Base-by-base conservation (phyloP, 495 filamentous ascomycete genomes). In the Talaromyces ruber region DNA sequence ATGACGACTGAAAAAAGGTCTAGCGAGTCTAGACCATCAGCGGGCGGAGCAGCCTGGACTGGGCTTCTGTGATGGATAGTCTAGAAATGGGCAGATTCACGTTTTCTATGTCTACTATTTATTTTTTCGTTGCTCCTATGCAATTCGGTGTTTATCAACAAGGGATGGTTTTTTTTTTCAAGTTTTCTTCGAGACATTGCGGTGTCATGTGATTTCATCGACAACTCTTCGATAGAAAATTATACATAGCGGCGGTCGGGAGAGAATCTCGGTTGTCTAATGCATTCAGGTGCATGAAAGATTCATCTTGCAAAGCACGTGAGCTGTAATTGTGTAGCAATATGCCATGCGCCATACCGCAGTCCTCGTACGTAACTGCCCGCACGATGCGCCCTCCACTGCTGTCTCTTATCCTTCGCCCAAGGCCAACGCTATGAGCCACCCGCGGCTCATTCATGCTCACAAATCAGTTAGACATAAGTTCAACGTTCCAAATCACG, bases 91-190 rank as follows among this genome's bases (percentile, higher is more conserved):
- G 59, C 45, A 60, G 25, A 54, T 51, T 29, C 25, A 50, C 43
- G 26, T 43, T 51, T 60, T 52, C 45, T 60, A 34, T 60, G 59
- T 60, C 43, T 60, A 52, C n/a, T 52, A 29, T 50, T 30, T 28
- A 59, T 47, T 59, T 43, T 60, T 52, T 57, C 29, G 50, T 53
- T 57, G 54, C 26, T 16, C 26, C 24, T 57, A 34, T 57, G 54
- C 54, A 34, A 57, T 26, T 57, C 54, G 54, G 54, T 57, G 54
- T 57, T 47, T 57, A 34, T 57, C 29, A 57, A 24, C n/a, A 57
- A 30, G 29, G 54, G 28, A 57, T 57, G 54, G 54, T 24, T 57
- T 57, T 56, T 53, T n/a, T 28, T 34, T 34, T 53, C n/a, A 47
- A 21, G 43, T 53, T 53, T 24, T 25, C 21, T 53, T 53, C 25